Conservation (phyloP, 805 yeast species). For the Nakazawaea ernobii region DNA sequence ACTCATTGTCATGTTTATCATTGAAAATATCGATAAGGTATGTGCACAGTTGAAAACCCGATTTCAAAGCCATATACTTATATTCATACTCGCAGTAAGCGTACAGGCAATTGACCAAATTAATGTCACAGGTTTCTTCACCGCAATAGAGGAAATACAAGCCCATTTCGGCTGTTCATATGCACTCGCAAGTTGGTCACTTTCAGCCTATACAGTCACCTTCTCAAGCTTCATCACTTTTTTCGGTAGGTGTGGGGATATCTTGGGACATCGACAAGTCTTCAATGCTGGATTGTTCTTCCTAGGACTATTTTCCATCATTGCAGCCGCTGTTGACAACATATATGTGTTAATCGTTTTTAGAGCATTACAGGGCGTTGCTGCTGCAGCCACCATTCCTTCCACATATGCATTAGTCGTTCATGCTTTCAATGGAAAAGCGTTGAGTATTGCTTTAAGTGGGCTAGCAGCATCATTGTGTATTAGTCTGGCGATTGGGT, state of each 20-base stretch:
- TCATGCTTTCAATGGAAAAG: slow-evolving; percentile 21
- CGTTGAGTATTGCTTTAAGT: slow-evolving; percentile 22
- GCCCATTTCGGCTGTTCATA: background rate
- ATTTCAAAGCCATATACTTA: too few species aligned
- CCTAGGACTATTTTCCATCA: slow-evolving; percentile 21
- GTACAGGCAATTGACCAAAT: slow-evolving; percentile 9
- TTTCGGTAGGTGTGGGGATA: slow-evolving; percentile 30
- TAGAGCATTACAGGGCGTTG: slow-evolving; percentile 26
- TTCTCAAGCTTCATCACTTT: slow-evolving; percentile 31
- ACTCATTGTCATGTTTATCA: background rate
- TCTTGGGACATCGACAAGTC: slow-evolving; percentile 25
- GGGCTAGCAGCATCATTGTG: slow-evolving; percentile 22
- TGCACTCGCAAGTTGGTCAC: slow-evolving; percentile 22
- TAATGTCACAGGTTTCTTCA: slow-evolving; percentile 13
- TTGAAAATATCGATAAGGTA: background rate
- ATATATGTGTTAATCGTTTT: slow-evolving; percentile 26
- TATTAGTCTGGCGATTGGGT: slow-evolving; percentile 32
- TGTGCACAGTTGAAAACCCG: too few species aligned
- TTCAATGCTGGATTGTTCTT: slow-evolving; percentile 19
- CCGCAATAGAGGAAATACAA: slow-evolving; percentile 2
- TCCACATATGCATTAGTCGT: slow-evolving; percentile 28
- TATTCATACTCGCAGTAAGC: too few species aligned
- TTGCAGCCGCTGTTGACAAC: slow-evolving; percentile 30
- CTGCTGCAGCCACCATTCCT: slow-evolving; percentile 30
- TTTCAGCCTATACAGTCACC: slow-evolving; percentile 30